A percentile compares a stretch with the other conserved stretches of the same genome.
Evolutionary conservation across 192 early-diverging fungal species (phyloP).

Genomic region (Backusella mclennaniae): DNA sequence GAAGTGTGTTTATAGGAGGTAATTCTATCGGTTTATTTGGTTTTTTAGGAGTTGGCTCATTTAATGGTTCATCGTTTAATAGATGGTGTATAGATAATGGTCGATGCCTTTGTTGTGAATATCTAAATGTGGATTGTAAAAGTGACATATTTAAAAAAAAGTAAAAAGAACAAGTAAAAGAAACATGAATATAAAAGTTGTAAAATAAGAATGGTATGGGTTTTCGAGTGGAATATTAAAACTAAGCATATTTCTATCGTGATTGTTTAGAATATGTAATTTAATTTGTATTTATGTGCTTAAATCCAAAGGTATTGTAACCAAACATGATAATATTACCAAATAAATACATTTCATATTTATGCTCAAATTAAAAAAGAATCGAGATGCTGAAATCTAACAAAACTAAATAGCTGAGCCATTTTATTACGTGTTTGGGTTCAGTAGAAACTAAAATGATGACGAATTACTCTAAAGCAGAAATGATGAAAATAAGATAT

Average conservation of each 20-base stretch:
- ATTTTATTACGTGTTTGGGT: no score
- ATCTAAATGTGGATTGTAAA: not conserved
- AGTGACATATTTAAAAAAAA: not conserved
- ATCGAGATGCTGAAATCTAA: no score
- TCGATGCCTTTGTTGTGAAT: not conserved
- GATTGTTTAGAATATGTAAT: not conserved
- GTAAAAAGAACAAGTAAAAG: not conserved
- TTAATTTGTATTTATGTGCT: not conserved
- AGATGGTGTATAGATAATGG: not conserved
- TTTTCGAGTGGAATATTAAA: not conserved
- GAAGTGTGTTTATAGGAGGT: not conserved
- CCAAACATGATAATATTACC: no score
- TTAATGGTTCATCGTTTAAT: not conserved
- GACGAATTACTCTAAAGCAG: no score
- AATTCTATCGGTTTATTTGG: not conserved
- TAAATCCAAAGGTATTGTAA: no score
- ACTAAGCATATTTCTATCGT: not conserved
- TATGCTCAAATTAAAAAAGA: no score
- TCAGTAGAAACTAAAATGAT: no score
- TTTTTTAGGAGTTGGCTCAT: not conserved
- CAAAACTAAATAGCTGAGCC: no score
- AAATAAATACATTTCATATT: no score
- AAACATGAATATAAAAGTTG: not conserved
- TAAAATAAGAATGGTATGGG: no score
- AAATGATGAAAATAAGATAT: no score